These are phyloP conservation scores for Uronychia setigera DNA, from an alignment of 73 alveolate species.

Conservation along the genomic window DNA sequence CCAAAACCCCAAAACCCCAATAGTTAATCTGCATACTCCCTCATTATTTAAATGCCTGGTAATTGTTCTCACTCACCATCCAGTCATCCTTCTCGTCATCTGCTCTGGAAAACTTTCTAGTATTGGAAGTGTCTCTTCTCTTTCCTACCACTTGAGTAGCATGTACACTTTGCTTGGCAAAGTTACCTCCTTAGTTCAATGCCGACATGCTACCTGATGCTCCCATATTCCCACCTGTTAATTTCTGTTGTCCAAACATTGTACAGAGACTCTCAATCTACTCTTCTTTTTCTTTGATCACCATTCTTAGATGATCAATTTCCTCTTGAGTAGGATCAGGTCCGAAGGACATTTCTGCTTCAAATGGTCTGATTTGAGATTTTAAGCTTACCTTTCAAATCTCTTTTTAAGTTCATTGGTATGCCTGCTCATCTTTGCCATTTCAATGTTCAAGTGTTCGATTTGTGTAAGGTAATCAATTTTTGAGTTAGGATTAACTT, in stretches of 20 bases:
- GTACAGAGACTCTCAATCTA: not conserved
- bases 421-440: not conserved
- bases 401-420: not conserved
- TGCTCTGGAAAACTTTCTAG: not conserved
- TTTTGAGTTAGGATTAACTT: not conserved
- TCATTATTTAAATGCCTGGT: too few species aligned
- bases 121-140: not conserved
- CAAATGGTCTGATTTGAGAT: not conserved
- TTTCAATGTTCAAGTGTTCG: not conserved
- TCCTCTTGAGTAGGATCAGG: not conserved
- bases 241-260: not conserved
- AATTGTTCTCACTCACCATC: conserved; percentile 2
- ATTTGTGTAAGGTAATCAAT: not conserved
- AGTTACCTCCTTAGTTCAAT: not conserved
- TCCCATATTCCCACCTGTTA: too few species aligned
- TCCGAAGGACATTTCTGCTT: not conserved
- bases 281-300: not conserved
- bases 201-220: too few species aligned
- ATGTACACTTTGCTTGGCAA: not conserved
- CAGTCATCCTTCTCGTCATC: conserved; percentile 1
- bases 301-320: not conserved
- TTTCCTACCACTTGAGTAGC: not conserved
- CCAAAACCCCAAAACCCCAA: too few species aligned
- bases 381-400: not conserved
- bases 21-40: too few species aligned